Conservation (phyloP, 106 monocot species). For the Dendrobium officinale region DNA sequence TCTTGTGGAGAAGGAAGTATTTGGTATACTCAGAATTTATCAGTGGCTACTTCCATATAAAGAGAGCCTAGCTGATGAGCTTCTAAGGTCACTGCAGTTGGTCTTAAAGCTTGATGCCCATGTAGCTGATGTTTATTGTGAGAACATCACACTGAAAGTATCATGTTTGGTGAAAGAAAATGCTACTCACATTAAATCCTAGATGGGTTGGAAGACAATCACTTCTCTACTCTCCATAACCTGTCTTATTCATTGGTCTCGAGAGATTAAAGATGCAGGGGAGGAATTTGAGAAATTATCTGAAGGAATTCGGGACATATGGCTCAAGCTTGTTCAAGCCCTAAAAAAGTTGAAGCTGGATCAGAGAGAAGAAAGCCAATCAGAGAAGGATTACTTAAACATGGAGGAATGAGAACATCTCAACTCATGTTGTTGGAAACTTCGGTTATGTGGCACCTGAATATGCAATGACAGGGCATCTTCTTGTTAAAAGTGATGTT, state of each 20-base stretch:
- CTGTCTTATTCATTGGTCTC: slow-evolving; percentile 51
- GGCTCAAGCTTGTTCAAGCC: slow-evolving; percentile 54
- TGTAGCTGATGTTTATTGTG: slow-evolving; percentile 75
- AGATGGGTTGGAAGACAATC: slow-evolving; percentile 63
- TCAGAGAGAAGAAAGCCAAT: slow-evolving; percentile 60
- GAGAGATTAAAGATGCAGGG: slow-evolving; percentile 33
- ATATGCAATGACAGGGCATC: no score
- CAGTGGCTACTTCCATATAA: slow-evolving; percentile 73
- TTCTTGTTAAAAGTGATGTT: no score
- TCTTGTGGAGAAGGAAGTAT: slow-evolving; percentile 75
- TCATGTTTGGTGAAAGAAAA: slow-evolving; percentile 62
- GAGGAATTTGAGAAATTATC: slow-evolving; percentile 41
- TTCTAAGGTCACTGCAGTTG: slow-evolving; percentile 60
- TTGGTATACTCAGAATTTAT: slow-evolving; percentile 59
- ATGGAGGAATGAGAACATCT: slow-evolving; percentile 70
- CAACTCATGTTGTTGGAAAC: no score
- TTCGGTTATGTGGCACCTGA: no score
- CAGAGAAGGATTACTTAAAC: slow-evolving; percentile 56
- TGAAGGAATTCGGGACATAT: slow-evolving; percentile 68
- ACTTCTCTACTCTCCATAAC: slow-evolving; percentile 44
- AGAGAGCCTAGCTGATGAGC: slow-evolving; percentile 63
- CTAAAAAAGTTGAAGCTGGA: slow-evolving; percentile 39
- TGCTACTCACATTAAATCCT: slow-evolving; percentile 57
- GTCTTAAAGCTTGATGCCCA: slow-evolving; percentile 79
- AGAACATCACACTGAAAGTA: slow-evolving; percentile 74